Conservation (phyloP, 2,329 filamentous ascomycete species). For the Botrytis pseudocinerea region DNA sequence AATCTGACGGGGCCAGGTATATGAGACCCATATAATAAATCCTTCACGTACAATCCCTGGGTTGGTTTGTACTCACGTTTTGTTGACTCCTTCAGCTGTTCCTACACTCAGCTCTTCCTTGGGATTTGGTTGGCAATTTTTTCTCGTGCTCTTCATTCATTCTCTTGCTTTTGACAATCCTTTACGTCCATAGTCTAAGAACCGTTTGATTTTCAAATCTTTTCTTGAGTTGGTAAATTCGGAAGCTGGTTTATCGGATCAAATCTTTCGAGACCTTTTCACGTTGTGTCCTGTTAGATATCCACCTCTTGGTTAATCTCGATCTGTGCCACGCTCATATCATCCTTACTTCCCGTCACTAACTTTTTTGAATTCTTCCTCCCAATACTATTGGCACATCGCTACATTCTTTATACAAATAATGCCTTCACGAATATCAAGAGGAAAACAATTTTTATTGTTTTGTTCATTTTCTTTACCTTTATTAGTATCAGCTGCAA, state of each 20-base stretch:
- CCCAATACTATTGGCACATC: background rate
- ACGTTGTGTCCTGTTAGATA: background rate
- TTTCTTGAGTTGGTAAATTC: background rate
- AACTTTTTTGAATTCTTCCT: background rate
- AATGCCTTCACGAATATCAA: slow-evolving; percentile 14
- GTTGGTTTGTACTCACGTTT: background rate
- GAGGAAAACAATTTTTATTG: background rate
- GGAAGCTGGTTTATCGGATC: slow-evolving; percentile 2
- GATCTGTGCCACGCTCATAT: background rate
- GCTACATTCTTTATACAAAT: background rate
- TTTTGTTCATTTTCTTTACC: slow-evolving; percentile 9
- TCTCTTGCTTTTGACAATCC: background rate
- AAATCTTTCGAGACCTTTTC: background rate
- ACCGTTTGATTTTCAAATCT: background rate
- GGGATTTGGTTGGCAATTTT: background rate
- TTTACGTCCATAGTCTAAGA: background rate
- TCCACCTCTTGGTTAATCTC: background rate
- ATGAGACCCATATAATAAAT: slow-evolving; percentile 3
- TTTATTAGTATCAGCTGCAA: background rate
- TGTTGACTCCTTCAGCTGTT: background rate
- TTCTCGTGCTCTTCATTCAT: background rate
- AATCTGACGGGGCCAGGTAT: background rate
- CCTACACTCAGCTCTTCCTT: background rate
- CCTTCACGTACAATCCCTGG: slow-evolving; percentile 6
- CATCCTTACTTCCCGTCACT: background rate